phyloP scores from a whole-genome alignment of 371 early-diverging fungal genomes.

The Circinella minor region DNA sequence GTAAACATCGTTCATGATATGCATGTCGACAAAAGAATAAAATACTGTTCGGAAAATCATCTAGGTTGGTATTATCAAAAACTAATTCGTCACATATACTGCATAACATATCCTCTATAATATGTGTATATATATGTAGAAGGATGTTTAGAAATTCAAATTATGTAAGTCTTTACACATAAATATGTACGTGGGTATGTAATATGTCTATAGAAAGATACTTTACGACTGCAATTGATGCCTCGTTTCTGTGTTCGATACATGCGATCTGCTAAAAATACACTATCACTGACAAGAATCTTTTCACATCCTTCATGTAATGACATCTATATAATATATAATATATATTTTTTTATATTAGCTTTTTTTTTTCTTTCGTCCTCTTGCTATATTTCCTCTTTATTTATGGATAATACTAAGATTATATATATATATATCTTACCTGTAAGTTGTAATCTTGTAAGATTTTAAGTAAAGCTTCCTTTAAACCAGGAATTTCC shows the following conservation, averaged over 20 bases:
- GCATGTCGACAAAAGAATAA: constrained; percentile 81
- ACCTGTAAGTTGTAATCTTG: constrained; percentile 92
- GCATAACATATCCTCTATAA: constrained; percentile 63
- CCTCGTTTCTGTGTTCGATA: constrained; percentile 75
- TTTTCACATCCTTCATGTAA: constrained; percentile 87
- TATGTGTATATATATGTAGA: too few species aligned
- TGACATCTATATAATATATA: constrained; percentile 47
- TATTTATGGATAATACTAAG: too few species aligned
- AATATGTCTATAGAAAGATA: not conserved
- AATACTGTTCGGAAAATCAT: constrained; percentile 47
- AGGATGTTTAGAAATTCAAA: not conserved
- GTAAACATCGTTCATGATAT: constrained; percentile 72
- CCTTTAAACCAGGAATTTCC: constrained; percentile 81
- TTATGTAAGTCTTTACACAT: too few species aligned
- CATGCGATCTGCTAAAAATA: constrained; percentile 76
- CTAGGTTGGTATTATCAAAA: constrained; percentile 43
- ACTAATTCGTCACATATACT: constrained; percentile 65
- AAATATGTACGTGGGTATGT: not conserved
- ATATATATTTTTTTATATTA: not conserved
- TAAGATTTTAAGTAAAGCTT: constrained; percentile 82
- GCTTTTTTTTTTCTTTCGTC: too few species aligned
- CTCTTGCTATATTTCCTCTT: not conserved
- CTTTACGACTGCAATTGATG: constrained; percentile 57
- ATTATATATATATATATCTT: not conserved
- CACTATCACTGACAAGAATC: constrained; percentile 85